Evolutionary conservation across 1,284 basidiomycete genomes (phyloP), one percentile per base, ranked within the genome.

Genomic region (Acaromyces ingoldii): DNA sequence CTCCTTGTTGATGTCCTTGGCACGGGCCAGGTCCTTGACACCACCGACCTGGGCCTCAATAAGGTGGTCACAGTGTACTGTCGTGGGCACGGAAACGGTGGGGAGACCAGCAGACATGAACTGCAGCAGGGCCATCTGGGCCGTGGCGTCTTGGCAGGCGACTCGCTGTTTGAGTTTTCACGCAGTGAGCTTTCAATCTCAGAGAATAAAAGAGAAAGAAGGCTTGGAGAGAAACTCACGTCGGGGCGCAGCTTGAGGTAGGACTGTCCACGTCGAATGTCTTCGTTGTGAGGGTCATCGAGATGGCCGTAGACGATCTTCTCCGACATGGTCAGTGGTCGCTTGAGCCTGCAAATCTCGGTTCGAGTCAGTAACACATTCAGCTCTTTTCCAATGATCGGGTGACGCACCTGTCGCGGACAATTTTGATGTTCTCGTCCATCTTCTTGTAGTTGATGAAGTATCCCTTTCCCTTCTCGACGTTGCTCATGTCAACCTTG

Each of bases 81-180:
- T 96, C 82, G 79, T 88, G 81, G 95, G 93, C 6, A 98, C 93
- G 28, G 90, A 88, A 66, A 87, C 89, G 59, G 82, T 82, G 34
- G 84, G 79, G 48, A 97, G 83, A 42, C 90, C 91, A 51, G 92
- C 93, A 54, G 93, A 96, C 89, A 97, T 97, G 78, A 98, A 99
- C 79, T 99, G 95, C 56, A 99, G 79, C 54, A 95, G 87, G 34
- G 95, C 95, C 95, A 99, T 99, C 87, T 99, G 95, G 44, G 95
- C 95, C 43, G 91, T 96, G 38, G 95, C 95, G 84, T 98, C 95
- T 82, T 98, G 95, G 82, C 93, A 98, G 53, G 95, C 93, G 65
- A 99, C 95, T 74, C 95, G 91, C 91, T 95, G 74, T 39, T 11
- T 48, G 52, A 26, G 26, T 5, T 24, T 19, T 9, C 11, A 25